These are phyloP conservation scores for Xerocomus nothofagi DNA, from an alignment of 1,284 basidiomycete genomes.

Conservation along the genomic window DNA sequence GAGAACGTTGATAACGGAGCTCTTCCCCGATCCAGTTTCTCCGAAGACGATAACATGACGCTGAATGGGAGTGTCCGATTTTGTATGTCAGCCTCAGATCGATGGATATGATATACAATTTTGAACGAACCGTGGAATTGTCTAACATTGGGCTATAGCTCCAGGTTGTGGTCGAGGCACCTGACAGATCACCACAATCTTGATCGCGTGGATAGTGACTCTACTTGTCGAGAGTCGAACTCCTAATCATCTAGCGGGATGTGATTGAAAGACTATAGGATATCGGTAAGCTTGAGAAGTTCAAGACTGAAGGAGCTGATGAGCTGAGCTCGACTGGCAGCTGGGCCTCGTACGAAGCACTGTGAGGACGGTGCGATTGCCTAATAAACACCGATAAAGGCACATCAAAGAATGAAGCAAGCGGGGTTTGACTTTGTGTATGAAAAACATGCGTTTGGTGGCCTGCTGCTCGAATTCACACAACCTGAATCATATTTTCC, in stretches of 20 bases:
- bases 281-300: not conserved
- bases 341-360: constrained; percentile 3
- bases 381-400: constrained; percentile 8
- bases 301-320: not conserved
- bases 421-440: constrained; percentile 1
- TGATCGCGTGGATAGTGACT: not conserved
- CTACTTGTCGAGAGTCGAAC: not conserved
- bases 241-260: not conserved
- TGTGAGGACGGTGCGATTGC: not conserved
- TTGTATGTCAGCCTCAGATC: constrained; percentile 2
- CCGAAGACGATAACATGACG: constrained; percentile 29
- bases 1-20: constrained; percentile 33
- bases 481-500: not conserved
- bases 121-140: constrained; percentile 17
- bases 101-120: not conserved
- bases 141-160: not conserved
- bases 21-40: constrained; percentile 32
- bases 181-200: not conserved
- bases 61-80: not conserved
- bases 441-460: constrained; percentile 16
- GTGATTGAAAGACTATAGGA: not conserved
- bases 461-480: constrained; percentile 1
- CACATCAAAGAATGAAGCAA: not conserved
- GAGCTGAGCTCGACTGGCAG: not conserved
- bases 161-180: not conserved